Percentiles rank a stretch among this genome's conserved stretches.
Evolutionary conservation across 1,284 basidiomycete species (phyloP).

Genomic region (Cutaneotrichosporon sp.): DNA sequence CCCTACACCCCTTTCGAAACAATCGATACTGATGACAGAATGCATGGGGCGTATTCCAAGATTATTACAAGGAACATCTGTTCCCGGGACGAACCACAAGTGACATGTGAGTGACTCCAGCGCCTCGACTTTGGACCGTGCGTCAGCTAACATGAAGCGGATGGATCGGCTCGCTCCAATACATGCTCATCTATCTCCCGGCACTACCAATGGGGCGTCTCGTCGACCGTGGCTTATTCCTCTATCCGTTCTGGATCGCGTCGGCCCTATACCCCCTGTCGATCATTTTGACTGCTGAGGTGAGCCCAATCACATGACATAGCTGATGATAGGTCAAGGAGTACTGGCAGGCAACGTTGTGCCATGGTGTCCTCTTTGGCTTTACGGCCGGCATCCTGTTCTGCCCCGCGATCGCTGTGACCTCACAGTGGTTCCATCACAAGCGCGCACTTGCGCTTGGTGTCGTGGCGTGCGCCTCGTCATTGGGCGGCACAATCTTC

Average conservation of each 20-base stretch:
- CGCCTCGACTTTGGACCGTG: background rate
- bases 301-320: background rate
- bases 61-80: constrained; percentile 23
- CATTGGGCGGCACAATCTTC: constrained; percentile 54
- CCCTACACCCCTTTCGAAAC: background rate
- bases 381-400: constrained; percentile 53
- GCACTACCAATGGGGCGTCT: constrained; percentile 57
- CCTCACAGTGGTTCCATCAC: constrained; percentile 57
- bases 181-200: constrained; percentile 55
- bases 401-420: constrained; percentile 56
- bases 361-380: constrained; percentile 23
- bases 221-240: constrained; percentile 61
- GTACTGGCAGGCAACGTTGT: constrained; percentile 57
- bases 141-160: constrained; percentile 37
- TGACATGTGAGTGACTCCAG: constrained; percentile 21
- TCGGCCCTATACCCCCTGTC: constrained; percentile 56
- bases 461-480: constrained; percentile 27
- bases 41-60: constrained; percentile 32
- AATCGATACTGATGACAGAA: constrained; percentile 23
- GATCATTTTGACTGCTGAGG: constrained; percentile 59
- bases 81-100: constrained; percentile 22
- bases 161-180: constrained; percentile 71
- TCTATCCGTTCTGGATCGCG: constrained; percentile 53
- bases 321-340: constrained; percentile 50
- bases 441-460: constrained; percentile 33